Evolutionary conservation across 2,329 filamentous ascomycete species (phyloP), one percentile per base, ranked within the genome.

Genomic region (Trichophyton equinum): DNA sequence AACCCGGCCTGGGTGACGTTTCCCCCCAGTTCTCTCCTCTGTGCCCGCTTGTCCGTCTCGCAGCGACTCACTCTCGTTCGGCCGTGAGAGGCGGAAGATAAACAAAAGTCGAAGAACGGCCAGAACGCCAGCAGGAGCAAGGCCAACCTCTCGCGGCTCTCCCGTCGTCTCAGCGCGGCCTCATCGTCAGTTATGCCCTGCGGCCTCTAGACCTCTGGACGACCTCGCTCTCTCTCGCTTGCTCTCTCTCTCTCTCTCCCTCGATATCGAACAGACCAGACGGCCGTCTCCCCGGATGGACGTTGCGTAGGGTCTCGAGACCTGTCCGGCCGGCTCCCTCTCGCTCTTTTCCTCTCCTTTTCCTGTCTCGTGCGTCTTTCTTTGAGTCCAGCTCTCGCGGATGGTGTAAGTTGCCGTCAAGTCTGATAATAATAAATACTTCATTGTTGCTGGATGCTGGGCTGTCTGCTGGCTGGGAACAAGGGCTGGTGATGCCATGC

Each of bases 201-300:
- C 33, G 56, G 18, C 20, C 56, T 42, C 3, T 58, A 44, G 38
- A 44, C 38, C 55, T 25, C 13, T 15, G 22, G 27, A 44, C 30
- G 56, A 38, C n/a, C 15, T 20, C 27, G 38, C 15, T 18, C 47
- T 22, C 22, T 22, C 22, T 22, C 22, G 22, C 22, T 22, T 2
- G 22, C 49, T 33, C 38, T 22, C 40, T 1, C 38, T 22, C 7
- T 0, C 47, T 38, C 59, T 27, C 25, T 27, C 25, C 6, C 25
- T 36, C 33, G 33, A 36, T 36, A 36, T 36, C 33, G 33, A 36
- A 36, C 33, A 11, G 11, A 38, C 33, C 33, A 38, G 33, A 38
- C 40, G 46, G 22, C 20, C 46, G 55, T 47, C 62, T 9, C 33
- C 11, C 33, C 33, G 59, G 59, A 63, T 63, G 62, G 62, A 61